These are phyloP conservation scores for Ustilago nuda DNA, from an alignment of 1,284 basidiomycete genomes.

Conservation along the genomic window DNA sequence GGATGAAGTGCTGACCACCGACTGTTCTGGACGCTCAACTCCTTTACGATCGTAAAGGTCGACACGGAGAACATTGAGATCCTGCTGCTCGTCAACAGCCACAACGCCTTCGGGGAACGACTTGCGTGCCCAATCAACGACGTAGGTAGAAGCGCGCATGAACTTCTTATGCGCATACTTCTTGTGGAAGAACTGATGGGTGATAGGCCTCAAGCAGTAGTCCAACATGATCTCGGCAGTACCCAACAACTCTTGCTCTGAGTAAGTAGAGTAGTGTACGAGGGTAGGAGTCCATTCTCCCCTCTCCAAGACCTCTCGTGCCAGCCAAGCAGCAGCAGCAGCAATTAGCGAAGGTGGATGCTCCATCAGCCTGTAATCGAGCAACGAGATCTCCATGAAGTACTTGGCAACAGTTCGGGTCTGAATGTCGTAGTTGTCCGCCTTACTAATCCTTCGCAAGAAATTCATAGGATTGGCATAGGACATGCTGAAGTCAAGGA, in stretches of 20 bases:
- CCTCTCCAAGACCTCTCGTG: constrained; percentile 82
- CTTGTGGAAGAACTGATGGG: constrained; percentile 65
- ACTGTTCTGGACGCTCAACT: constrained; percentile 51
- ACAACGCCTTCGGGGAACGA: constrained; percentile 61
- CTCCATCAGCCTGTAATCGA: constrained; percentile 86
- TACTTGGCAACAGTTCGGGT: constrained; percentile 87
- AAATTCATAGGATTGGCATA: constrained; percentile 95
- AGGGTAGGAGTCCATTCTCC: constrained; percentile 85
- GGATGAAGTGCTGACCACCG: constrained; percentile 36
- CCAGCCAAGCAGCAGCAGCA: constrained; percentile 91
- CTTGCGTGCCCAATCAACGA: constrained; percentile 64
- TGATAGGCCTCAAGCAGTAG: constrained; percentile 72
- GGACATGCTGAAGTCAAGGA: constrained; percentile 89
- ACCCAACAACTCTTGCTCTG: constrained; percentile 84
- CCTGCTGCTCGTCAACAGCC: constrained; percentile 43
- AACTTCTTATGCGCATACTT: constrained; percentile 69
- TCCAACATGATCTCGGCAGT: constrained; percentile 93
- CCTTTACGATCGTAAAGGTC: constrained; percentile 56
- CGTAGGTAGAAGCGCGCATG: constrained; percentile 66
- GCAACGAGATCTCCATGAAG: constrained; percentile 83
- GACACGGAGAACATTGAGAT: constrained; percentile 56
- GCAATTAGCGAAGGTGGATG: constrained; percentile 87
- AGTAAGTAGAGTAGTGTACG: constrained; percentile 90
- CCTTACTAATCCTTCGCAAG: constrained; percentile 76
- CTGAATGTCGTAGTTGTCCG: constrained; percentile 77